A percentile compares a stretch with the other conserved stretches of the same genome.
These are phyloP conservation scores for Hansenula sp. DNA, from an alignment of 1,139 yeast species.

Conservation along the genomic window DNA sequence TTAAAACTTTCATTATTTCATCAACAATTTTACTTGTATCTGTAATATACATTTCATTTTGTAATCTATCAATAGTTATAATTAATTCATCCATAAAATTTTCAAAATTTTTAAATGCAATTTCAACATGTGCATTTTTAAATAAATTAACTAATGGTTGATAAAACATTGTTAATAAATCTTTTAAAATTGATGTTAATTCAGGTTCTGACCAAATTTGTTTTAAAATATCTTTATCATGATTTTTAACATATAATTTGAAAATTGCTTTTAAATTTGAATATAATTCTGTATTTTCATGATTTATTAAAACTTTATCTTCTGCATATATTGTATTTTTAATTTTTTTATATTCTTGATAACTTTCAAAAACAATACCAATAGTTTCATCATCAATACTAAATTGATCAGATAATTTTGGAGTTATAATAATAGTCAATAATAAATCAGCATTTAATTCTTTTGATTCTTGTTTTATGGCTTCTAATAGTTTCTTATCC, in stretches of 20 bases:
- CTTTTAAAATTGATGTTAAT: constrained; percentile 64
- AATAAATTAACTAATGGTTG: constrained; percentile 79
- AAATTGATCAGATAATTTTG: constrained; percentile 9
- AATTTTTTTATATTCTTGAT: constrained; percentile 19
- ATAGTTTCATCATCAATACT: constrained; percentile 18
- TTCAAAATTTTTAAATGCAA: constrained; percentile 71
- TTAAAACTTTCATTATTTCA: constrained; percentile 57
- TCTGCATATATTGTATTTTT: constrained; percentile 6
- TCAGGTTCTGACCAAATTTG: constrained; percentile 85
- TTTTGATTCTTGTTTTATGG: constrained; percentile 32
- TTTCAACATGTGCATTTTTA: constrained; percentile 69
- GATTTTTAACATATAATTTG: constrained; percentile 58
- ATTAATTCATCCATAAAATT: constrained; percentile 71
- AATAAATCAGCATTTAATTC: constrained; percentile 29
- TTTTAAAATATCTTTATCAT: constrained; percentile 71
- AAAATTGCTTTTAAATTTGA: constrained; percentile 51
- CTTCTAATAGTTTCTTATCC: constrained; percentile 25
- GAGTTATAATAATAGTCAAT: constrained; percentile 27
- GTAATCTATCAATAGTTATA: constrained; percentile 40
- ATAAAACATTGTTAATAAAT: constrained; percentile 71
- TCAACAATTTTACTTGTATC: constrained; percentile 57
- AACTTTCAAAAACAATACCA: constrained; percentile 25
- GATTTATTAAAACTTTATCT: constrained; percentile 13
- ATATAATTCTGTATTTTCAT: constrained; percentile 17
- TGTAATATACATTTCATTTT: constrained; percentile 34